Percentiles rank a stretch among this genome's conserved stretches.
phyloP scores from a whole-genome alignment of 2,329 filamentous ascomycete genomes.

The Colletotrichum phormii region DNA sequence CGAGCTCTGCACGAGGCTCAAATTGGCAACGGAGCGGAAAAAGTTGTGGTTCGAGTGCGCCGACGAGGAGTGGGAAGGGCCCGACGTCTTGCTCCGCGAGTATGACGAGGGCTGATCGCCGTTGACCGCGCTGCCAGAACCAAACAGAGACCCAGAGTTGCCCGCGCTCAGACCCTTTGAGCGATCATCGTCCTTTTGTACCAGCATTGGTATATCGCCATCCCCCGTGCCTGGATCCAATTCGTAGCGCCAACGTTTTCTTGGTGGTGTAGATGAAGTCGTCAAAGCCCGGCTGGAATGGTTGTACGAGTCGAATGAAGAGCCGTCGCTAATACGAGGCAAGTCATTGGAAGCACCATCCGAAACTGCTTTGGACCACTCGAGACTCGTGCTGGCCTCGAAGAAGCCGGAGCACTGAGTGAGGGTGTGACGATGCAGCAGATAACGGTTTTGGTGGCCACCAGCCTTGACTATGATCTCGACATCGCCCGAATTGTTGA shows the following conservation, averaged over 20 bases:
- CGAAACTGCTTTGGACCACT: slow-evolving; percentile 71
- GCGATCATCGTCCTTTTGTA: slow-evolving; percentile 74
- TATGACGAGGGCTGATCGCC: slow-evolving; percentile 33
- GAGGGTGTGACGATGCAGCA: slow-evolving; percentile 88
- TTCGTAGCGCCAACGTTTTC: slow-evolving; percentile 85
- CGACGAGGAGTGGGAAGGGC: slow-evolving; percentile 66
- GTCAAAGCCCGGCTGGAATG: slow-evolving; percentile 37
- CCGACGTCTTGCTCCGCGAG: slow-evolving; percentile 69
- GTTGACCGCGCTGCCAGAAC: slow-evolving; percentile 43
- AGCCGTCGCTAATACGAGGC: slow-evolving; percentile 63
- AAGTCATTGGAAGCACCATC: slow-evolving; percentile 56
- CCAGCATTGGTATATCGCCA: slow-evolving; percentile 86
- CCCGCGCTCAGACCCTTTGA: slow-evolving; percentile 11
- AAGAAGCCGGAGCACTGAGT: slow-evolving; percentile 95
- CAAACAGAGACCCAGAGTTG: slow-evolving; percentile 65
- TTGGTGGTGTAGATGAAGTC: slow-evolving; percentile 47
- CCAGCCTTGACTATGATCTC: slow-evolving; percentile 83
- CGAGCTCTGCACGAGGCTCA: slow-evolving; percentile 66
- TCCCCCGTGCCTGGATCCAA: slow-evolving; percentile 80
- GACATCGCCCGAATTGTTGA: slow-evolving; percentile 90
- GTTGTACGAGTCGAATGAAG: slow-evolving; percentile 41
- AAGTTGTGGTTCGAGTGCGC: slow-evolving; percentile 65
- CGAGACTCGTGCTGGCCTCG: slow-evolving; percentile 83
- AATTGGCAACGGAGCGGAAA: slow-evolving; percentile 89
- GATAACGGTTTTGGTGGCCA: slow-evolving; percentile 82